Evolutionary conservation across 139 green algal genomes (phyloP), one percentile per base, ranked within the genome.

Genomic region (Asterochloris erici): DNA sequence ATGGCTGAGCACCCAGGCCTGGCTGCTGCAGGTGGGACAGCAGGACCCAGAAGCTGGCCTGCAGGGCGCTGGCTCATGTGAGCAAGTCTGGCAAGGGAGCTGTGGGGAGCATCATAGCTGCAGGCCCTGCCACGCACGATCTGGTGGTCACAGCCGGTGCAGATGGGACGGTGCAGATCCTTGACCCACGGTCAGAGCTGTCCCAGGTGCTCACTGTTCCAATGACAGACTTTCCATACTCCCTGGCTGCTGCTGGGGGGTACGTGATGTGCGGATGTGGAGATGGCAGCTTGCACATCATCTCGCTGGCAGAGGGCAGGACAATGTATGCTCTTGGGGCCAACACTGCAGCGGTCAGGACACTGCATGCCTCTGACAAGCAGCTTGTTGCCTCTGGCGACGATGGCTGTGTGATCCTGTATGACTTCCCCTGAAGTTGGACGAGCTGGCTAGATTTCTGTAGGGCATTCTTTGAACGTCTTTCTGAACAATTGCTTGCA

Each of bases 151-250:
- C 90, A 17, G 86, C 81, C 27, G 93, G 91, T 16, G 93, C 93
- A 15, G 93, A 96, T 75, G 77, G 74, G 47, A 90, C 87, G 10
- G 64, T 92, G 1, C 77, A 84, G 29, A 63, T 92, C 12, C 76
- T 93, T 27, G 93, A 96, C 78, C 78, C 87, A 21, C 70, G 86
- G 0, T 80, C 64, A 66, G 81, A 68, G 11, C 91, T 88, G n/a
- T 82, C 75, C 23, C 54, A 85, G n/a, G n/a, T 88, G 4, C 19
- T 10, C 54, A 82, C 73, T n/a, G 28, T 91, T 4, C 29, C 47
- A 47, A 82, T 94, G 10, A 85, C 84, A n/a, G 88, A 96, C 87
- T 96, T 95, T 82, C 88, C 92, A 15, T 96, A 96, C 85, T 88
- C 77, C 21, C 81, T 94, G 63, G 75, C 80, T 68, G 89, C 85